These are phyloP conservation scores for Suillus subluteus DNA, from an alignment of 768 basidiomycete genomes.

Conservation along the genomic window DNA sequence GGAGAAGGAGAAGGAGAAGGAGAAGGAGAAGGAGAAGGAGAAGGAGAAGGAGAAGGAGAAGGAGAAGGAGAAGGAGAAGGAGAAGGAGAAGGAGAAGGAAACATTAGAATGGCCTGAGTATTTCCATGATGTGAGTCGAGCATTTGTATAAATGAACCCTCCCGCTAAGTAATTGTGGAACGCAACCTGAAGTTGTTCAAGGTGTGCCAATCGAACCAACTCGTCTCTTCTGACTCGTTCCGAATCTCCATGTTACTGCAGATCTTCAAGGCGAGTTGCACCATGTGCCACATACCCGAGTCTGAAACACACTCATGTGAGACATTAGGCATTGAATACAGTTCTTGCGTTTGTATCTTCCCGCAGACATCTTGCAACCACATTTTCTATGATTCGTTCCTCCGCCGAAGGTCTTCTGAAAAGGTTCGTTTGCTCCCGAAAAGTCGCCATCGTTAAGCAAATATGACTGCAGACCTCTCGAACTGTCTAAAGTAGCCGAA, in stretches of 20 bases:
- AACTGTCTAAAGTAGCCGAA: conserved; percentile 78
- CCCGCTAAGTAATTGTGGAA: conserved; percentile 8
- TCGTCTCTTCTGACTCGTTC: background rate
- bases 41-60: conserved; percentile 28
- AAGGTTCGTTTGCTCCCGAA: conserved; percentile 46
- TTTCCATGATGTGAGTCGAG: conserved; percentile 50
- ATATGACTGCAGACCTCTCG: conserved; percentile 61
- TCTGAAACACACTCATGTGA: background rate
- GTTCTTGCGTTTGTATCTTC: conserved; percentile 87
- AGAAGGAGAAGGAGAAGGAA: conserved; percentile 23
- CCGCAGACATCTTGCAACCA: conserved; percentile 77
- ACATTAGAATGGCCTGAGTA: conserved; percentile 59
- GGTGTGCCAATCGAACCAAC: conserved; percentile 38
- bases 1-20: conserved; percentile 23
- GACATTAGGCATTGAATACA: conserved; percentile 76
- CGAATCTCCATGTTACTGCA: conserved; percentile 22
- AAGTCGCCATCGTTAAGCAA: background rate
- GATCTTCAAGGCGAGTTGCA: conserved; percentile 46
- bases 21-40: conserved; percentile 26
- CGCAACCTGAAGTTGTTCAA: conserved; percentile 54
- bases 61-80: conserved; percentile 25
- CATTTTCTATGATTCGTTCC: conserved; percentile 71
- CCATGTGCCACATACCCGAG: background rate
- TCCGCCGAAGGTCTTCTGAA: conserved; percentile 85
- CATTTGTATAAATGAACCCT: too few relatives aligned